Evolutionary conservation across 257 asterid species (phyloP), one percentile per base, ranked within the genome.

Genomic region (Fraxinus pennsylvanica): DNA sequence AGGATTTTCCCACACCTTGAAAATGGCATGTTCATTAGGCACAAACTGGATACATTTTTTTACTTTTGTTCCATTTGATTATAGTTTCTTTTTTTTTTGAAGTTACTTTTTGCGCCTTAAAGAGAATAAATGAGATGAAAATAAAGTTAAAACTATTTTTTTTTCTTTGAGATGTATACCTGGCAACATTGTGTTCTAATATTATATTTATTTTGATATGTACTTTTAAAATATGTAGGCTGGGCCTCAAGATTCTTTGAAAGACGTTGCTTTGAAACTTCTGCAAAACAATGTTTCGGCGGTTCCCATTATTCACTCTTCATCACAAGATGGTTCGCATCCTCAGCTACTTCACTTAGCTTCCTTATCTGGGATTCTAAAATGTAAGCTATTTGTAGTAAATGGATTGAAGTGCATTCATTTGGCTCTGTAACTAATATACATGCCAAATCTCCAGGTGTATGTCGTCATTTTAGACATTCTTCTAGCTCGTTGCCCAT

Each of bases 281-380:
- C 80, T 91, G 84, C 91, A 86, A 39, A 88, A 74, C 83, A 89
- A 85, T 76, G 91, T 90, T 69, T 84, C 97, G 8, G 84, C 92
- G 38, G 66, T 90, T 79, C 97, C 97, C 66, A 78, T 91, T 35
- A 87, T 89, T 81, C 90, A 91, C 84, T 91, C 92, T 67, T 85
- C 92, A 71, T 83, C 93, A 70, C 89, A 76, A 72, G 92, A 90
- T 81, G 93, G 87, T 59, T 88, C 84, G 63, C 82, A 81, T 81
- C 95, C 92, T 66, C 94, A 88, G 72, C 88, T 91, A 78, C 90
- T 91, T 81, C 94, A 90, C 80, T 78, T 91, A 75, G 93, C 97
- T 85, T 85, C 91, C 75, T 86, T 91, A 61, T 84, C 93, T 33
- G 97, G 95, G 80, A 88, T 91, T 81, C 86, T 91, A 7, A 91